Evolutionary conservation across 1,284 basidiomycete species (phyloP).

Genomic region (Microbotryomycetes sp.): DNA sequence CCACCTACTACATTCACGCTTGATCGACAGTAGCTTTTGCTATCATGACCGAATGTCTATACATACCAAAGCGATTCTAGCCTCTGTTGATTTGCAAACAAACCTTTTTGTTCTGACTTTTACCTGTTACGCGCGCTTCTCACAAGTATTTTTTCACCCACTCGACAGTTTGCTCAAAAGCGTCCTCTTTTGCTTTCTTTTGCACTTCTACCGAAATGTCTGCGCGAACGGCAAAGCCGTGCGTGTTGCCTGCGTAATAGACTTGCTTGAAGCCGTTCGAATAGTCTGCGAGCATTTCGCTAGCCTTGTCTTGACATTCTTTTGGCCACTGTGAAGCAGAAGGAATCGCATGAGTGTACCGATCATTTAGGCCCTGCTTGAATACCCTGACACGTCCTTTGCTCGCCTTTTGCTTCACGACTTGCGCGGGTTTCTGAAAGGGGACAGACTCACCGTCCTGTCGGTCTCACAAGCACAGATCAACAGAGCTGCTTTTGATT

Average conservation of each 20-base stretch:
- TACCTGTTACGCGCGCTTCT: no score
- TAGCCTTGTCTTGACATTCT: background rate
- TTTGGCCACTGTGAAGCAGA: background rate
- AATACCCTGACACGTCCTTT: no score
- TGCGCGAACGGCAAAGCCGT: conserved; percentile 53
- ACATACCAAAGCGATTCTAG: no score
- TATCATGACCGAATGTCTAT: no score
- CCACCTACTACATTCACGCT: no score
- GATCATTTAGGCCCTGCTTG: no score
- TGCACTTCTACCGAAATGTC: background rate
- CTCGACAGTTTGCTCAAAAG: background rate
- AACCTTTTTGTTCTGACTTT: no score
- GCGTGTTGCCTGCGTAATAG: conserved; percentile 46
- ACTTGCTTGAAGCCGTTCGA: background rate
- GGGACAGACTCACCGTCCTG: background rate
- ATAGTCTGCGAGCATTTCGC: background rate
- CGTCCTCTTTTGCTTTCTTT: background rate
- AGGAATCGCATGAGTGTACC: background rate
- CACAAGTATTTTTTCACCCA: background rate
- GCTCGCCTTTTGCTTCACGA: no score
- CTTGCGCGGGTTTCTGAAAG: no score
- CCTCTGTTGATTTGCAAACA: no score
- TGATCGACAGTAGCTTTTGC: no score
- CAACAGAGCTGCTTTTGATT: background rate
- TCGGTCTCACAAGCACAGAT: background rate